Evolutionary conservation across 139 green algal species (phyloP).

Genomic region (Spirogloea muscicola): DNA sequence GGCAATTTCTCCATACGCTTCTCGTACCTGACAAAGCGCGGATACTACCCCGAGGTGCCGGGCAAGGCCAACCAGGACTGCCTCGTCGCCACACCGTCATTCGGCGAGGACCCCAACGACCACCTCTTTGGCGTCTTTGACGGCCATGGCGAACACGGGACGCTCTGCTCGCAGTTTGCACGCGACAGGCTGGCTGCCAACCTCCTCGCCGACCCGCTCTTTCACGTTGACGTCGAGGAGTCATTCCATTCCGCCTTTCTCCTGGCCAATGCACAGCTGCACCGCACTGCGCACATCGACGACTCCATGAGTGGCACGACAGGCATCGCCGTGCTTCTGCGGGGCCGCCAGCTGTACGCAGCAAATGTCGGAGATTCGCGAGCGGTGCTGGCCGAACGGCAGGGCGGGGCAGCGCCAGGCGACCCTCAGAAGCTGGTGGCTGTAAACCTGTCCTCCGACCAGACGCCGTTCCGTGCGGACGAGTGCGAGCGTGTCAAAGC

Average conservation of each 20-base stretch:
- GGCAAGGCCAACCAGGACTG: slow-evolving; percentile 89
- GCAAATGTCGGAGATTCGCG: slow-evolving; percentile 91
- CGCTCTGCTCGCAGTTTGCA: slow-evolving; percentile 57
- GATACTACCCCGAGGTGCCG: slow-evolving; percentile 82
- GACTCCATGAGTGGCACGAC: slow-evolving; percentile 83
- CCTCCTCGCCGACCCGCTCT: slow-evolving; percentile 49
- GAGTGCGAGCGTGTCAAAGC: slow-evolving; percentile 81
- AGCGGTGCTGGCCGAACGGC: slow-evolving; percentile 70
- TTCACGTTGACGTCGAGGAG: slow-evolving; percentile 21
- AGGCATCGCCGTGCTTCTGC: slow-evolving; percentile 69
- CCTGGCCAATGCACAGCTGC: slow-evolving; percentile 73
- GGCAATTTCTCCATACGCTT: slow-evolving; percentile 67
- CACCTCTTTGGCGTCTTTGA: slow-evolving; percentile 80
- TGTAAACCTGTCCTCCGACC: slow-evolving; percentile 45
- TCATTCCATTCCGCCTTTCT: slow-evolving; percentile 66
- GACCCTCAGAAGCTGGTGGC: slow-evolving; percentile 19
- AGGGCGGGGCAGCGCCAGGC: neutral
- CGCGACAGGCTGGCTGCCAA: slow-evolving; percentile 66
- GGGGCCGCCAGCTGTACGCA: slow-evolving; percentile 63
- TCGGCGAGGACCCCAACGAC: slow-evolving; percentile 65
- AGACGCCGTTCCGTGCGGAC: slow-evolving; percentile 65
- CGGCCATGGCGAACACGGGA: slow-evolving; percentile 57
- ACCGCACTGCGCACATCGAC: slow-evolving; percentile 54
- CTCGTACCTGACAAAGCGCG: slow-evolving; percentile 75
- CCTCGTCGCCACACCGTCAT: slow-evolving; percentile 61